Percentiles rank a stretch among this genome's conserved stretches.
Evolutionary conservation across 441 rosid species (phyloP).

Genomic region (Francoa sonchifolia): DNA sequence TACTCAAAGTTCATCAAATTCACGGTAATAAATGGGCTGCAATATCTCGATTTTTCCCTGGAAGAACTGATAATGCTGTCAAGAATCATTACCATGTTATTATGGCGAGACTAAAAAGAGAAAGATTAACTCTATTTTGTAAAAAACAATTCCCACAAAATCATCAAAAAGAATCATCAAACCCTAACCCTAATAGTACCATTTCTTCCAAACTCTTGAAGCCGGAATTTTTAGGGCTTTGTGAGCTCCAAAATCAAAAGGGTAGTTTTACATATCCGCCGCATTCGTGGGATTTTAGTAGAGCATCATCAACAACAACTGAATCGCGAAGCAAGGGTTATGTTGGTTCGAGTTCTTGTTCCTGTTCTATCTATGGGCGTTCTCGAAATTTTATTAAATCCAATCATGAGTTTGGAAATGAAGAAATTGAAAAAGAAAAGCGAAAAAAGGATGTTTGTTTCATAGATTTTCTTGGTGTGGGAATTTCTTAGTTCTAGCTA

Average conservation of each 20-base stretch:
- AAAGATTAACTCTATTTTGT: neutral
- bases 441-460: neutral
- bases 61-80: constrained; percentile 92
- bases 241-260: too few relatives aligned
- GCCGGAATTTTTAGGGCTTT: too few relatives aligned
- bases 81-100: constrained; percentile 99
- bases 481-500: too few relatives aligned
- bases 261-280: neutral
- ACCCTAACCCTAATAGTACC: neutral
- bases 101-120: constrained; percentile 42
- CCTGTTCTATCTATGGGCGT: neutral
- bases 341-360: neutral
- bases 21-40: constrained; percentile 95
- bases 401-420: neutral
- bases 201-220: too few relatives aligned
- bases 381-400: neutral
- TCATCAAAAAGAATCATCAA: neutral
- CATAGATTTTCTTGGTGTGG: constrained; percentile 3
- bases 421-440: neutral
- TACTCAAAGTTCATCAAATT: constrained; percentile 57
- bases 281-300: neutral
- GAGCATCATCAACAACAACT: neutral
- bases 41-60: constrained; percentile 84
- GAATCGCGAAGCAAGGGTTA: neutral
- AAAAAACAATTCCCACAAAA: neutral